phyloP scores from a whole-genome alignment of 768 basidiomycete species.

The Phanerodontia chrysosporium region DNA sequence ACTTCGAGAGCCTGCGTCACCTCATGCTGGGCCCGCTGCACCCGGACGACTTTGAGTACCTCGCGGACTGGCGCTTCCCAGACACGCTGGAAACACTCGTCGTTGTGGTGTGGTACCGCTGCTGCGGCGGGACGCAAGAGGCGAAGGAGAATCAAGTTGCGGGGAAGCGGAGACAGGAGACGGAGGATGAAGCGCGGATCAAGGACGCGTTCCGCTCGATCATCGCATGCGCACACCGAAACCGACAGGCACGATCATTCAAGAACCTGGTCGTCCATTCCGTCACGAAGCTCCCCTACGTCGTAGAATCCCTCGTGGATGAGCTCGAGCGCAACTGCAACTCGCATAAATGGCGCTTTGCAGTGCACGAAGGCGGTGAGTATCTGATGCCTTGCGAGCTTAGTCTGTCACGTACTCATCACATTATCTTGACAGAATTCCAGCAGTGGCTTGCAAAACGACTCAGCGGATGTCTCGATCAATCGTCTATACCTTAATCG shows the following conservation, averaged over 20 bases:
- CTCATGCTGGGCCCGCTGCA: not conserved
- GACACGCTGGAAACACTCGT: slow-evolving; percentile 10
- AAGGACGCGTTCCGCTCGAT: slow-evolving; percentile 6
- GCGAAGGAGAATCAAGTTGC: not conserved
- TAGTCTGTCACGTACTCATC: not conserved
- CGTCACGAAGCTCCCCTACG: not conserved
- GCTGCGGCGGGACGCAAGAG: not conserved
- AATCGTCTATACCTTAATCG: not conserved
- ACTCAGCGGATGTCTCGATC: not conserved
- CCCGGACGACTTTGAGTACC: not conserved
- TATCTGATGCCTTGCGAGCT: not conserved
- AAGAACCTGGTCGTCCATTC: slow-evolving; percentile 1
- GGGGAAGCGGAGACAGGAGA: not conserved
- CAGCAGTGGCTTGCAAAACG: not conserved
- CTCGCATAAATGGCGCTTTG: not conserved
- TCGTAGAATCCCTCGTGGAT: not conserved
- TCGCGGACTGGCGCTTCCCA: slow-evolving; percentile 9
- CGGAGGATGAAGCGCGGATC: not conserved
- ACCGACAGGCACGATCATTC: slow-evolving; percentile 11
- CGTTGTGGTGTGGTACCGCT: slow-evolving; percentile 1
- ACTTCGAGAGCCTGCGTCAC: not conserved
- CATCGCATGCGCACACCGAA: slow-evolving; percentile 7
- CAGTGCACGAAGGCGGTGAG: slow-evolving; percentile 5
- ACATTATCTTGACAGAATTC: not conserved
- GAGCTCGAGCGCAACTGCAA: slow-evolving; percentile 1